Evolutionary conservation across 208 protist genomes (phyloP).

Genomic region (Herpetomonas samuelpessoai): DNA sequence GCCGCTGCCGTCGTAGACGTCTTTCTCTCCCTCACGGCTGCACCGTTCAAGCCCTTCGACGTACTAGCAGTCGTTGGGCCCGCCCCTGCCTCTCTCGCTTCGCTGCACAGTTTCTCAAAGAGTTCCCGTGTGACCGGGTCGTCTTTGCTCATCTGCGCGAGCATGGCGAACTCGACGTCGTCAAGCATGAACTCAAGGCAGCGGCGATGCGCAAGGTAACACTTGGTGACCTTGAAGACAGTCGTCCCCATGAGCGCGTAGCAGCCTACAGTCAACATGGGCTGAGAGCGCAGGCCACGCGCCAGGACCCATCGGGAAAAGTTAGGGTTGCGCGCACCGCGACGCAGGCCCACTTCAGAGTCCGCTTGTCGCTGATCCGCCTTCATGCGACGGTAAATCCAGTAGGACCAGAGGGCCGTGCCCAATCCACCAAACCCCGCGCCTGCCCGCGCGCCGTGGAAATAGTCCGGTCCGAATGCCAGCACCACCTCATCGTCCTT

Average conservation of each 20-base stretch:
- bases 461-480: conserved; percentile 76
- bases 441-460: conserved; percentile 61
- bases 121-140: conserved; percentile 9
- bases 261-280: conserved; percentile 73
- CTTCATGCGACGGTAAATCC: conserved; percentile 41
- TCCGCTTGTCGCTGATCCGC: conserved; percentile 50
- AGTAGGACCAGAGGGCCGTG: conserved; percentile 25
- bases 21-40: background rate
- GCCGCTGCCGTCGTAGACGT: background rate
- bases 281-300: conserved; percentile 64
- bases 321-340: conserved; percentile 29
- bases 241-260: conserved; percentile 53
- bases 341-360: conserved; percentile 29
- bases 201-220: conserved; percentile 55
- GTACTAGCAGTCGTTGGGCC: background rate
- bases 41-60: too few relatives aligned
- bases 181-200: conserved; percentile 76
- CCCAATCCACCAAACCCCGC: conserved; percentile 40
- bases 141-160: conserved; percentile 25
- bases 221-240: conserved; percentile 66
- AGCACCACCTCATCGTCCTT: conserved; percentile 72
- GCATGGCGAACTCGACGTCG: conserved; percentile 57
- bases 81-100: background rate
- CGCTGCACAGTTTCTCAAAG: conserved; percentile 15
- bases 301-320: conserved; percentile 46